Evolutionary conservation across 371 early-diverging fungal genomes (phyloP).

Genomic region (Lichtheimia corymbifera): DNA sequence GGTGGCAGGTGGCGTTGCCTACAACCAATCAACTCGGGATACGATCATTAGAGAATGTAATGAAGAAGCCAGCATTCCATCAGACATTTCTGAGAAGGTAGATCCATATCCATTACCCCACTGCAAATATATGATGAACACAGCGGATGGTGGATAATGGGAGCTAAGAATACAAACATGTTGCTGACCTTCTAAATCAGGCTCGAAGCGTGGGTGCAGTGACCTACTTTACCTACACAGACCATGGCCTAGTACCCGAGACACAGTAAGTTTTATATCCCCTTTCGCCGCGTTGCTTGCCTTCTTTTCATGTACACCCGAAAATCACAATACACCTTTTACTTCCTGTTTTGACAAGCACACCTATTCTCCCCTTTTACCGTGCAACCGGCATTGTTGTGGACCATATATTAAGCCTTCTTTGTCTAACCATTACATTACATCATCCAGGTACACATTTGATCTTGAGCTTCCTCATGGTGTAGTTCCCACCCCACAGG

Average conservation of each 20-base stretch:
- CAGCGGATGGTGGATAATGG: too few species aligned
- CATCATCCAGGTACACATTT: slow-evolving; percentile 62
- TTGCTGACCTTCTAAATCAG: slow-evolving; percentile 9
- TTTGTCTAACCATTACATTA: too few species aligned
- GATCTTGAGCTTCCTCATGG: slow-evolving; percentile 76
- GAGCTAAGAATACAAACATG: too few species aligned
- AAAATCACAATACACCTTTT: too few species aligned
- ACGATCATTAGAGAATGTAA: slow-evolving; percentile 84
- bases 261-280: slow-evolving; percentile 55
- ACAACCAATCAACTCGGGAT: slow-evolving; percentile 57
- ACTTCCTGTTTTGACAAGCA: too few species aligned
- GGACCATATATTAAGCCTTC: too few species aligned
- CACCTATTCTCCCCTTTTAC: not conserved
- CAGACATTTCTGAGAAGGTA: slow-evolving; percentile 38
- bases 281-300: too few species aligned
- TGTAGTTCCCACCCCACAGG: slow-evolving; percentile 72
- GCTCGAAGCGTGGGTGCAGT: slow-evolving; percentile 65
- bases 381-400: not conserved
- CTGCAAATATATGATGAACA: too few species aligned
- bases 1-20: slow-evolving; percentile 86
- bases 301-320: too few species aligned
- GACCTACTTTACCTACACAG: slow-evolving; percentile 65
- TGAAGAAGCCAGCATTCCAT: slow-evolving; percentile 86
- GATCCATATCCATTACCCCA: too few species aligned
- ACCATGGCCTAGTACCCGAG: slow-evolving; percentile 68